Conservation (phyloP, 495 filamentous ascomycete species). For the Friedmanniomyces simplex region DNA sequence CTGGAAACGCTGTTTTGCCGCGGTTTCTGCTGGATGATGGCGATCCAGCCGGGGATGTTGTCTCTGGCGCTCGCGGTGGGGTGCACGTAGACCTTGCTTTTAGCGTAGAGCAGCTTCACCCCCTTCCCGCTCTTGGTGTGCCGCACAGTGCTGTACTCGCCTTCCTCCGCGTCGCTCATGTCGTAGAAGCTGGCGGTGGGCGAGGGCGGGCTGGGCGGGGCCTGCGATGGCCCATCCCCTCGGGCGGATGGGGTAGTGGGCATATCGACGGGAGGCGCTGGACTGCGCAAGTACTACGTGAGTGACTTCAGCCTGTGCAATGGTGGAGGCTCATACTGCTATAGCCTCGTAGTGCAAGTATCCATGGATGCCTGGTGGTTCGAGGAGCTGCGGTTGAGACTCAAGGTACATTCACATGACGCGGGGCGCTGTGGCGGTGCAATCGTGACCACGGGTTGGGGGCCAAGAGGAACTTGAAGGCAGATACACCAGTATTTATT, state of each 20-base stretch:
- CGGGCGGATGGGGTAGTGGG: neutral
- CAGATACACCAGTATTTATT: too few relatives aligned
- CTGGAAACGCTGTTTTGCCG: constrained; percentile 3
- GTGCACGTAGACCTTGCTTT: constrained; percentile 99
- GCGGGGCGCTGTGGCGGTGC: too few relatives aligned
- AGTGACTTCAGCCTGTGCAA: too few relatives aligned
- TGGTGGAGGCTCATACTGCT: too few relatives aligned
- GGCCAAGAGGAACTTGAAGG: too few relatives aligned
- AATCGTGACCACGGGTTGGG: too few relatives aligned
- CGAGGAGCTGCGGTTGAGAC: too few relatives aligned
- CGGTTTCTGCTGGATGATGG: constrained; percentile 83
- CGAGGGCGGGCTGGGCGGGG: constrained; percentile 43
- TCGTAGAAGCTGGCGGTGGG: constrained; percentile 91
- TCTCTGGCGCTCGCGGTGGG: constrained; percentile 87
- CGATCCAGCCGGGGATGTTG: constrained; percentile 94
- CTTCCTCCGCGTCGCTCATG: constrained; percentile 91
- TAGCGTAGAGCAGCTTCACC: constrained; percentile 91
- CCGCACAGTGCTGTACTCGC: constrained; percentile 90
- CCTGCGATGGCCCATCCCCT: neutral
- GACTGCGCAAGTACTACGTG: too few relatives aligned
- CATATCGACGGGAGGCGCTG: neutral
- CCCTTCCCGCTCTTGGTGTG: constrained; percentile 68
- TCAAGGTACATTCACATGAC: too few relatives aligned
- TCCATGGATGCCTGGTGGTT: too few relatives aligned
- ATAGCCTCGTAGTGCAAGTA: too few relatives aligned